Evolutionary conservation across 75 land plant species (phyloP), one percentile per base, ranked within the genome.

Genomic region (Pinus tabuliformis): DNA sequence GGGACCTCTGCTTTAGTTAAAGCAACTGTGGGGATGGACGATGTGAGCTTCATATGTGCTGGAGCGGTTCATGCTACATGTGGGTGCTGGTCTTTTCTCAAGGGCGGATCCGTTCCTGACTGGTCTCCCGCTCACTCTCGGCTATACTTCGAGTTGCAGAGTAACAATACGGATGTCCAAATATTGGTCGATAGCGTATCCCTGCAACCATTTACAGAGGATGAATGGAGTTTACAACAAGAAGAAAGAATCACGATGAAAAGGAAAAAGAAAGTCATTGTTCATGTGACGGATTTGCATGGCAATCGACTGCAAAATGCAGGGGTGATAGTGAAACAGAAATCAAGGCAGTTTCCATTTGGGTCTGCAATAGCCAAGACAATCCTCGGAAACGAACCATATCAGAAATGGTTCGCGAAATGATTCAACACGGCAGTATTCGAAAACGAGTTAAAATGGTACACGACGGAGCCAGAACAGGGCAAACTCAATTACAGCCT

Each of bases 51-150:
- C 39, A 59, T 59, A 12, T 89, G 91, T 62, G 79, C 86, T 3
- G 96, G 94, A 11, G 83, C 80, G 12, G 90, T 83, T 3, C 37
- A 78, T 39, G 96, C 92, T 2, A 78, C 74, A 74, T 75, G 33
- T 45, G 91, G 90, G 9, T 93, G 96, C 70, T 93, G 96, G 96
- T 89, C 92, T 15, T 93, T 93, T 74, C 90, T 93, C 65, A 93
- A 93, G 78, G 96, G 96, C 39, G 96, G 96, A 37, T 93, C 89
- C 68, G 70, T 72, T 39, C 80, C 82, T 12, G 77, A 84, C 22
- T 78, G 76, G 28, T 70, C 84, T 37, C 80, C 89, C 12, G 45
- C 63, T 15, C 59, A 54, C 17, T 80, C 90, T 24, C 13, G 66
- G 0, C 59, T 93, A 12, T 84, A 75, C 62, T 86, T 93, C 65